Conservation (phyloP, 345 rosid genomes). For the Nasturtium officinale region DNA sequence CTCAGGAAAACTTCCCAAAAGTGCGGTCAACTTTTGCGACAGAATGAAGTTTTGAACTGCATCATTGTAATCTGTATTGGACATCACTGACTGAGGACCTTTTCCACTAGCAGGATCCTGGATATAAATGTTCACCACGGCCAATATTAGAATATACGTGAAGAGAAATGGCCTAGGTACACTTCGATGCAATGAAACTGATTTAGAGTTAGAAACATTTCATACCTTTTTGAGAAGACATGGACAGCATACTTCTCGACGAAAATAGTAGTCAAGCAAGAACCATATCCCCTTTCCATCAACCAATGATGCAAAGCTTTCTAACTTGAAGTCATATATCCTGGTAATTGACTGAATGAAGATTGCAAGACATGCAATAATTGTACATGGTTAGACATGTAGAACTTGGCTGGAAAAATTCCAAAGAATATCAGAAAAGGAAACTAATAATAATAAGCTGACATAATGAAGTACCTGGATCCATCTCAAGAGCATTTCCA, state of each 20-base stretch:
- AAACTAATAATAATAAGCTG: background rate
- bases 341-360: slow-evolving; percentile 65
- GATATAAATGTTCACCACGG: slow-evolving; percentile 20
- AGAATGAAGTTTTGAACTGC: slow-evolving; percentile 81
- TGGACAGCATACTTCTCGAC: slow-evolving; percentile 70
- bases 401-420: background rate
- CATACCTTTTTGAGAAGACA: slow-evolving; percentile 55
- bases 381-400: slow-evolving; percentile 29
- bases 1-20: slow-evolving; percentile 93
- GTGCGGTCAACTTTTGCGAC: slow-evolving; percentile 75
- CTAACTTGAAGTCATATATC: slow-evolving; percentile 58
- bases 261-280: slow-evolving; percentile 89
- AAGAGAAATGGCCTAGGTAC: slow-evolving; percentile 17
- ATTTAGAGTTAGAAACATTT: slow-evolving; percentile 15
- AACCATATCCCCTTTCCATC: slow-evolving; percentile 98
- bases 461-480: slow-evolving; percentile 59
- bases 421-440: background rate
- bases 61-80: slow-evolving; percentile 66
- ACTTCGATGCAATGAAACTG: slow-evolving; percentile 18
- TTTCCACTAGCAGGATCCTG: slow-evolving; percentile 54
- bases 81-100: slow-evolving; percentile 71
- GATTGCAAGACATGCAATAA: slow-evolving; percentile 23
- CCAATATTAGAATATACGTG: slow-evolving; percentile 18
- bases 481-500: slow-evolving; percentile 77
- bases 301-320: slow-evolving; percentile 57